Percentiles rank a stretch among this genome's conserved stretches.
Conservation (phyloP, 2,329 filamentous ascomycete genomes). For the Colletotrichum sp. region DNA sequence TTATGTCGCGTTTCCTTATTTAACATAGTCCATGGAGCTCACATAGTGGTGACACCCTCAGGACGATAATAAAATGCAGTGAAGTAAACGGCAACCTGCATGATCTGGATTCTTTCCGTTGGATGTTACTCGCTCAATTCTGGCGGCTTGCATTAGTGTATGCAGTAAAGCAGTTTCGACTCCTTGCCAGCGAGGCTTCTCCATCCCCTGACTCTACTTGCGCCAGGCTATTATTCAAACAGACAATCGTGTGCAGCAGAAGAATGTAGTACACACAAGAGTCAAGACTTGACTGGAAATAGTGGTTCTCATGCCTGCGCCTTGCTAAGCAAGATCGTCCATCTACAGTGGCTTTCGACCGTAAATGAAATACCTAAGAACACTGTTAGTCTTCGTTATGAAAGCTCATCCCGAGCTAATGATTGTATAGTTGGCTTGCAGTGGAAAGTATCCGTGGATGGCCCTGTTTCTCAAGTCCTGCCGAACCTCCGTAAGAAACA, state of each 20-base stretch:
- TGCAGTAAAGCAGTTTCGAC: neutral
- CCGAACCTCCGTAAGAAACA: neutral
- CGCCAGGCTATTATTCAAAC: neutral
- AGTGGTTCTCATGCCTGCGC: neutral
- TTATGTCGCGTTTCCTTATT: no score
- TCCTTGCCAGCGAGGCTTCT: rapidly evolving
- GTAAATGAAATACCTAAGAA: neutral
- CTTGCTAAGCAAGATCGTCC: neutral
- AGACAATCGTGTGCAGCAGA: rapidly evolving
- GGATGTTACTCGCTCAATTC: neutral
- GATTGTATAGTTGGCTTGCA: neutral
- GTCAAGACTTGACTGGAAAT: neutral
- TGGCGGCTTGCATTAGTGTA: neutral
- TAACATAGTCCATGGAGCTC: neutral
- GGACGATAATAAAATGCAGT: neutral
- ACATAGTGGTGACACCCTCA: rapidly evolving
- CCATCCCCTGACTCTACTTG: rapidly evolving
- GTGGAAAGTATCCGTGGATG: neutral
- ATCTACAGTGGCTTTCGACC: neutral
- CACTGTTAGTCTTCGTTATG: rapidly evolving
- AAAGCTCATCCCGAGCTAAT: neutral
- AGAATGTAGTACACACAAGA: rapidly evolving
- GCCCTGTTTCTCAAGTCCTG: neutral
- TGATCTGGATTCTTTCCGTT: neutral
- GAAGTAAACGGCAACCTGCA: neutral